Evolutionary conservation across 148 eudicot genomes (phyloP).

Genomic region (Vaccinium darrowii): DNA sequence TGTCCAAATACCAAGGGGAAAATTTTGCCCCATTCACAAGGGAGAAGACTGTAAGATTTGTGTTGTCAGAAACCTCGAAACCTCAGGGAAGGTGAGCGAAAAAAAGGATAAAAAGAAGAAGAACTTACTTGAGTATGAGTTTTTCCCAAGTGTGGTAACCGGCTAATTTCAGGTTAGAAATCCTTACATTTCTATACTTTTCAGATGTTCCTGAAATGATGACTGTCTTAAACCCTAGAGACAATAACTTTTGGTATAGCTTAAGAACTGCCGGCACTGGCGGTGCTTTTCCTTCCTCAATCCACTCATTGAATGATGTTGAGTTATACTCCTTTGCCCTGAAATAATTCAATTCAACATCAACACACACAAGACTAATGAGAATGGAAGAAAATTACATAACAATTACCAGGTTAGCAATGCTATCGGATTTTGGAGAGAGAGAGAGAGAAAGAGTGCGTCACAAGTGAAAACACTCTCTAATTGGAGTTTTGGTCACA

Average conservation of each 20-base stretch:
- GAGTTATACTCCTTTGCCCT: constrained; percentile 25
- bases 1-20: too few species aligned
- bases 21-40: neutral
- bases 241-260: constrained; percentile 26
- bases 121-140: constrained; percentile 48
- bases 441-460: neutral
- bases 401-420: neutral
- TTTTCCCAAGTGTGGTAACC: constrained; percentile 18
- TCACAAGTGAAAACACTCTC: neutral
- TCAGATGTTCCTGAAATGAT: constrained; percentile 37
- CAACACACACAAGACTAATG: neutral
- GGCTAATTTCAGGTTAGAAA: constrained; percentile 32
- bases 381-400: neutral
- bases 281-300: constrained; percentile 17
- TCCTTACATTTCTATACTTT: constrained; percentile 24
- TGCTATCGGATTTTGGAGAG: neutral
- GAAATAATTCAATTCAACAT: neutral
- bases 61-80: too few species aligned
- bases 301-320: constrained; percentile 28
- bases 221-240: constrained; percentile 36
- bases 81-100: too few species aligned
- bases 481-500: neutral
- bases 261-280: constrained; percentile 22
- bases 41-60: neutral
- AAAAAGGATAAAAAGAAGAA: neutral